Evolutionary conservation across 345 rosid genomes (phyloP).

Genomic region (Leavenworthia alabamica): DNA sequence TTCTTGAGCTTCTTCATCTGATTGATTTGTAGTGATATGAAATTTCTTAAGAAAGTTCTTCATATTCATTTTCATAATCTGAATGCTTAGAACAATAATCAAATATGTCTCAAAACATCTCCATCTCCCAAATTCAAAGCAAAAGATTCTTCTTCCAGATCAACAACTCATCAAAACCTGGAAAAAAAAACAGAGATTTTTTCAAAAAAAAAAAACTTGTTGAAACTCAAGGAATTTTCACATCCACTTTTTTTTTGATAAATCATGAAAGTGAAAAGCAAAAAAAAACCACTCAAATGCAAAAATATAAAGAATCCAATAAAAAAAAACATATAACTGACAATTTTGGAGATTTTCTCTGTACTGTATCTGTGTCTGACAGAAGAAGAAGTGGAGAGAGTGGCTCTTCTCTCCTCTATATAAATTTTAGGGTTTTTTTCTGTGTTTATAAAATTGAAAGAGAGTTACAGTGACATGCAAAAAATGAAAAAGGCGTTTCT

Average conservation of each 20-base stretch:
- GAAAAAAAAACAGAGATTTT: background rate
- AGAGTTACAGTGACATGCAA: slow-evolving; percentile 21
- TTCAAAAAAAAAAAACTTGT: background rate
- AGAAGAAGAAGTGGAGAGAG: slow-evolving; percentile 22
- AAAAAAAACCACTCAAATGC: slow-evolving; percentile 16
- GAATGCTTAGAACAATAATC: no score
- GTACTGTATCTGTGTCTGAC: slow-evolving; percentile 23
- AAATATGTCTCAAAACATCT: background rate
- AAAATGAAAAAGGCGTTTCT: background rate
- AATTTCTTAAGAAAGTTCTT: slow-evolving; percentile 86
- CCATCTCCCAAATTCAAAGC: background rate
- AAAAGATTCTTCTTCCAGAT: no score
- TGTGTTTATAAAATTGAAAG: background rate
- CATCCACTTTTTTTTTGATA: slow-evolving; percentile 4
- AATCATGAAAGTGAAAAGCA: slow-evolving; percentile 20
- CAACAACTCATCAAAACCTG: background rate
- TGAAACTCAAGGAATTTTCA: background rate
- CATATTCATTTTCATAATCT: slow-evolving; percentile 46
- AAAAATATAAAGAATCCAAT: background rate
- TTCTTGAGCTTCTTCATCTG: slow-evolving; percentile 47
- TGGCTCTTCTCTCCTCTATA: background rate
- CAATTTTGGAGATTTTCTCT: slow-evolving; percentile 22
- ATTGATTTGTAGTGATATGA: slow-evolving; percentile 55
- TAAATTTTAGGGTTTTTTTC: background rate
- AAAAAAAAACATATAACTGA: slow-evolving; percentile 4